Base-by-base conservation (phyloP, 1,284 basidiomycete species). In the Ustilago trichophora region DNA sequence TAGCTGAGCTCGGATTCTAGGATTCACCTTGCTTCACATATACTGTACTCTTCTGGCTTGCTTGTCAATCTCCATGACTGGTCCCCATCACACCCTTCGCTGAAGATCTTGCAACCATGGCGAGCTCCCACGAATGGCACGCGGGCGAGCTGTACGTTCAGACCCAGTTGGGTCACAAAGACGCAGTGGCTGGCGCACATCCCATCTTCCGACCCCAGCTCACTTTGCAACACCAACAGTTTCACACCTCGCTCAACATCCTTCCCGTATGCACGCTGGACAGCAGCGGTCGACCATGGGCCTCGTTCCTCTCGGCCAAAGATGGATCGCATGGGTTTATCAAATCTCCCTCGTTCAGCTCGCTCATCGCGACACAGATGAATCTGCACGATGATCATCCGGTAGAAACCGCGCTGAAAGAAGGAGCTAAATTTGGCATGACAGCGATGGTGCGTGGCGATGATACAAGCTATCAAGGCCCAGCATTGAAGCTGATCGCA, bases 141-240 rank as follows among this genome's bases (percentile, higher is more conserved):
- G 40, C 37, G n/a, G 56, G 63, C 47, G 63, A 66, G 29, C 52
- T 66, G 18, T 54, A 31, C 44, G 18, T 66, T 29, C 63, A 66
- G 33, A 22, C 54, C 15, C 37, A 42, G 29, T 44, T 66, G 2
- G 63, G 63, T 13, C 26, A 55, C 50, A 48, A 40, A 16, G 56
- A 59, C 4, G 63, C 63, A 16, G 63, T 66, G 1, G 44, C 63
- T 4, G 51, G 56, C 6, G 63, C 52, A 3, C 63, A 66, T 34
- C 15, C 56, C n/a, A 38, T 44, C 38, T 66, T 59, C 26, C 52
- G 25, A 1, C 63, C 63, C 11, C 51, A 54, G 27, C 56, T 66
- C 12, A 59, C 56, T 13, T 25, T 40, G 3, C 56, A 66, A 47
- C 56, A 66, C 16, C 63, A 66, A 32, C 44, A 46, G 15, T 66